Conservation (phyloP, 2,329 filamentous ascomycete genomes). For the Xylaria sp. region DNA sequence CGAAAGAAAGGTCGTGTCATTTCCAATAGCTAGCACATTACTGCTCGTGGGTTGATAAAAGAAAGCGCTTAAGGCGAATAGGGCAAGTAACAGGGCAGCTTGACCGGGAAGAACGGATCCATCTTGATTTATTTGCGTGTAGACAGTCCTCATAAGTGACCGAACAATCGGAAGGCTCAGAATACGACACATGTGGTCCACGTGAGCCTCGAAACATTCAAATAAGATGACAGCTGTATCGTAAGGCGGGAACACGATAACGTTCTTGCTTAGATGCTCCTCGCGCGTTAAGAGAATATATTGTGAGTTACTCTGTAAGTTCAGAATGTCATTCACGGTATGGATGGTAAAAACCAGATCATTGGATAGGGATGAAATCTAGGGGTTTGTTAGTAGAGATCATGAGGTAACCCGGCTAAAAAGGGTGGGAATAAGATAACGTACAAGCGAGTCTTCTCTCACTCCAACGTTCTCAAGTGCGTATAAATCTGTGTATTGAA, state of each 20-base stretch:
- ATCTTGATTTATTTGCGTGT: background rate
- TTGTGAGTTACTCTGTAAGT: background rate
- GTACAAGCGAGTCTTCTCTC: constrained; percentile 1
- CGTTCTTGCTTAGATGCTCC: background rate
- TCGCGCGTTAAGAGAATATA: background rate
- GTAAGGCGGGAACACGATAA: background rate
- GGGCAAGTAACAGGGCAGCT: background rate
- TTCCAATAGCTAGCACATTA: constrained; percentile 2
- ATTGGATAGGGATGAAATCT: background rate
- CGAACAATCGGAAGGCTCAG: background rate
- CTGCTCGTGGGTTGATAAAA: background rate
- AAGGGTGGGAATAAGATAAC: background rate
- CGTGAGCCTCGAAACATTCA: background rate
- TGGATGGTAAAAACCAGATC: background rate
- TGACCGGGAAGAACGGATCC: background rate
- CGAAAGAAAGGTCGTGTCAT: constrained; percentile 37
- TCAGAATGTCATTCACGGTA: background rate
- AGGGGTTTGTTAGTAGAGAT: background rate
- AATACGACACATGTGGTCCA: background rate
- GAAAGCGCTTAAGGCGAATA: background rate
- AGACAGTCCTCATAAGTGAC: background rate
- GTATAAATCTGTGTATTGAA: background rate
- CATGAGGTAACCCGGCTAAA: background rate
- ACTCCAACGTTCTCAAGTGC: background rate
- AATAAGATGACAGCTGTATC: background rate